A percentile compares a stretch with the other conserved stretches of the same genome.
Evolutionary conservation across 441 rosid species (phyloP).

Genomic region (Eugenia klotzschiana): DNA sequence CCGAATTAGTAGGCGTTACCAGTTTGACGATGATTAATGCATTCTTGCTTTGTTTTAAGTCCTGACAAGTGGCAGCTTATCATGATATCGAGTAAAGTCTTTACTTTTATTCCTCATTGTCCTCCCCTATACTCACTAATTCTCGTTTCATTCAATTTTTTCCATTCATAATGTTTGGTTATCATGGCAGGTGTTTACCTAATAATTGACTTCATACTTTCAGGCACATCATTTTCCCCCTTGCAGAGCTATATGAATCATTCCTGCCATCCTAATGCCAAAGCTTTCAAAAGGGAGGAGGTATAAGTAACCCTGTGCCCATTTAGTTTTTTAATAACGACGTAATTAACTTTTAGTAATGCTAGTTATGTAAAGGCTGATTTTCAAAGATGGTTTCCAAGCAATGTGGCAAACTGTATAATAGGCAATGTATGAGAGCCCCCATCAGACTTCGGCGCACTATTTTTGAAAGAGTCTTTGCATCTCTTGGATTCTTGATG

Average conservation of each 20-base stretch:
- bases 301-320: constrained; percentile 14
- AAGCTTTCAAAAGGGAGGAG: constrained; percentile 88
- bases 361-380: neutral
- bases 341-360: neutral
- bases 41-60: neutral
- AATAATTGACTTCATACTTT: neutral
- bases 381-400: neutral
- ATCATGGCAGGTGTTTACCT: neutral
- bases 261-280: constrained; percentile 73
- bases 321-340: neutral
- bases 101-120: neutral
- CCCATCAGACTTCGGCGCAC: neutral
- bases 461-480: neutral
- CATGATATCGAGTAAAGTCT: neutral
- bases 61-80: neutral
- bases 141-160: neutral
- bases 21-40: neutral
- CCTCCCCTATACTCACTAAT: neutral
- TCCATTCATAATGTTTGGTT: neutral
- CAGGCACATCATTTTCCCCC: constrained; percentile 86
- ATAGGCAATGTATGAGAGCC: neutral
- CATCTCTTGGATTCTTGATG: neutral
- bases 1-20: neutral
- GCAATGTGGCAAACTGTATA: neutral
- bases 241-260: constrained; percentile 88